A percentile compares a stretch with the other conserved stretches of the same genome.
Conservation (phyloP, 2,329 filamentous ascomycete species). For the Penicillium sp. region DNA sequence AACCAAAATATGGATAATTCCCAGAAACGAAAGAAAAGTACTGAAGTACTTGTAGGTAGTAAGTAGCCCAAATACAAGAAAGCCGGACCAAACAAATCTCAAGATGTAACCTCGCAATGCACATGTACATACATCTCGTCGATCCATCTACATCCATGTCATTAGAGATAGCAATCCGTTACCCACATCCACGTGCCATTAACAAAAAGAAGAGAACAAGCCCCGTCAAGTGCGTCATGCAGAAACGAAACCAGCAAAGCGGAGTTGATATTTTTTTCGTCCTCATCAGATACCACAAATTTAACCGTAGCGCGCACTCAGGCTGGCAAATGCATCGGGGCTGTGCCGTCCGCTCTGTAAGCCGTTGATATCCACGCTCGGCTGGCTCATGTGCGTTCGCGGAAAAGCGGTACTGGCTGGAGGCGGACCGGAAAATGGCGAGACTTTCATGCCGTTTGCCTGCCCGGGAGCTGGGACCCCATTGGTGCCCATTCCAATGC, state of each 20-base stretch:
- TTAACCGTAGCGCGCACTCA: constrained; percentile 49
- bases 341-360: constrained; percentile 52
- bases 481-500: constrained; percentile 19
- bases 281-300: constrained; percentile 3
- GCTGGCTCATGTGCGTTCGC: constrained; percentile 48
- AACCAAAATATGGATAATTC: background rate
- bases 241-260: background rate
- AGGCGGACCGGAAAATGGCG: constrained; percentile 13
- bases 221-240: background rate
- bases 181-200: constrained; percentile 2
- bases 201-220: background rate
- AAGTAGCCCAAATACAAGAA: constrained; percentile 4
- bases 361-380: constrained; percentile 51
- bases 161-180: constrained; percentile 10
- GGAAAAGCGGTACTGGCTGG: constrained; percentile 21
- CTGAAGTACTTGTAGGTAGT: too few relatives aligned
- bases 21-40: background rate
- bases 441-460: constrained; percentile 1
- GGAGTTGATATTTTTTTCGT: background rate
- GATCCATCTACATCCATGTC: constrained; percentile 20
- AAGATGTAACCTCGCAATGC: constrained; percentile 18
- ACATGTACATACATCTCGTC: constrained; percentile 16
- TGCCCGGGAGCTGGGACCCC: background rate
- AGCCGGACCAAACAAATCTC: constrained; percentile 15
- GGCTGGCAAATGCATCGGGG: constrained; percentile 53